Evolutionary conservation across 2,329 filamentous ascomycete species (phyloP).

Genomic region (Hymenoscyphus infarciens): DNA sequence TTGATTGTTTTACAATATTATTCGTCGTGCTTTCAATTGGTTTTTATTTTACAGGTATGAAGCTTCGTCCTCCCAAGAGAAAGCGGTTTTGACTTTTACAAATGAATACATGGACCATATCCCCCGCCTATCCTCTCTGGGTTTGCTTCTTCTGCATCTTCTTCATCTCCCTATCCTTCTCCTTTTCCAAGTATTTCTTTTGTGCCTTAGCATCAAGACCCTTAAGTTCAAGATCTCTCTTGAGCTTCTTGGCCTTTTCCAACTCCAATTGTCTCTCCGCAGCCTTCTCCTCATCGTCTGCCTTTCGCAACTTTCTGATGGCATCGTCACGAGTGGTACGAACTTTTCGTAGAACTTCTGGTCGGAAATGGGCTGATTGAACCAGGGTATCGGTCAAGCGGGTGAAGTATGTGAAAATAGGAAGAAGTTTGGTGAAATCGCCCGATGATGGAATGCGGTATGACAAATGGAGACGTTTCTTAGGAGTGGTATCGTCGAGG

Average conservation of each 20-base stretch:
- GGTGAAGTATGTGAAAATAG: slow-evolving; percentile 78
- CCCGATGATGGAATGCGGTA: slow-evolving; percentile 63
- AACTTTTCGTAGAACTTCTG: slow-evolving; percentile 85
- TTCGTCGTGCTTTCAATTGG: neutral
- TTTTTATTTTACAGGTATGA: neutral
- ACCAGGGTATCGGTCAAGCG: slow-evolving; percentile 82
- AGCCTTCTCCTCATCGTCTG: slow-evolving; percentile 74
- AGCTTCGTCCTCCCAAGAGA: neutral
- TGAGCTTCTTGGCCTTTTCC: slow-evolving; percentile 78
- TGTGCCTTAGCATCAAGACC: slow-evolving; percentile 76
- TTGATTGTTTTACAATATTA: neutral
- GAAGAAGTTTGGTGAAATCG: slow-evolving; percentile 63
- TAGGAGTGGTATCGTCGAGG: slow-evolving; percentile 76
- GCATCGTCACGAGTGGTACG: slow-evolving; percentile 75
- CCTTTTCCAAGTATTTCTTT: slow-evolving; percentile 79
- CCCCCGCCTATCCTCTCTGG: slow-evolving; percentile 29
- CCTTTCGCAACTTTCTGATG: slow-evolving; percentile 73
- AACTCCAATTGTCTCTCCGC: slow-evolving; percentile 71
- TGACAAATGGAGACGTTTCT: slow-evolving; percentile 82
- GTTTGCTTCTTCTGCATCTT: slow-evolving; percentile 62
- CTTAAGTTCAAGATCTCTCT: slow-evolving; percentile 79
- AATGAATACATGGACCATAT: neutral
- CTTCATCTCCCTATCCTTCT: slow-evolving; percentile 68
- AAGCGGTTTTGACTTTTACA: neutral
- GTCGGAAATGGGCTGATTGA: slow-evolving; percentile 75